These are phyloP conservation scores for Xylaria sp. DNA, from an alignment of 2,329 filamentous ascomycete genomes.

Conservation along the genomic window DNA sequence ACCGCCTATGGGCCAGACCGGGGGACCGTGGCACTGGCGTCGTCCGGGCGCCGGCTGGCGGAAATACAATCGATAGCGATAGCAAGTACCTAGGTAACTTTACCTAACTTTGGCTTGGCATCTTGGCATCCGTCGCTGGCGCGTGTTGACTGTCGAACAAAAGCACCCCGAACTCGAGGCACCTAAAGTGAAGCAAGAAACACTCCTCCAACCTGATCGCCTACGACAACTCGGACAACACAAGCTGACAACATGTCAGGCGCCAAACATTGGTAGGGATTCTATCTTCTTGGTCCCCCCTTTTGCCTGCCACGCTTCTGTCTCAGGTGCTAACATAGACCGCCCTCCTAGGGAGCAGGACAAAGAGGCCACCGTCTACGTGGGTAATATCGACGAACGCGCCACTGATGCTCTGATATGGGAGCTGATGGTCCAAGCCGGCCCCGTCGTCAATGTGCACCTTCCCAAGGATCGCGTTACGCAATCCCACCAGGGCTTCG, in stretches of 20 bases:
- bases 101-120: slow-evolving; percentile 7
- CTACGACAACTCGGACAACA: neutral
- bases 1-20: neutral
- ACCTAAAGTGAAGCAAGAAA: neutral
- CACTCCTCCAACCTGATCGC: neutral
- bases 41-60: neutral
- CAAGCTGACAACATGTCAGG: slow-evolving; percentile 47
- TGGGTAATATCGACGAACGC: slow-evolving; percentile 97
- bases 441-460: slow-evolving; percentile 96
- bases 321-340: neutral
- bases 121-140: no score
- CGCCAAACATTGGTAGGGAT: slow-evolving; percentile 44
- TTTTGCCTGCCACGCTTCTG: neutral
- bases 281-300: neutral
- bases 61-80: neutral
- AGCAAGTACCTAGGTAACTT: neutral
- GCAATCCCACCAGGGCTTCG: slow-evolving; percentile 95
- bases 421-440: slow-evolving; percentile 98
- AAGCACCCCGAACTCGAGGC: neutral
- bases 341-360: slow-evolving; percentile 78
- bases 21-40: neutral
- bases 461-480: slow-evolving; percentile 98
- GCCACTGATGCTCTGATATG: slow-evolving; percentile 88
- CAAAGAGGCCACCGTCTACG: slow-evolving; percentile 97
- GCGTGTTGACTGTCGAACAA: neutral